A percentile compares a stretch with the other conserved stretches of the same genome.
These are phyloP conservation scores for Naematelia aurantialba DNA, from an alignment of 768 basidiomycete species.

Conservation along the genomic window DNA sequence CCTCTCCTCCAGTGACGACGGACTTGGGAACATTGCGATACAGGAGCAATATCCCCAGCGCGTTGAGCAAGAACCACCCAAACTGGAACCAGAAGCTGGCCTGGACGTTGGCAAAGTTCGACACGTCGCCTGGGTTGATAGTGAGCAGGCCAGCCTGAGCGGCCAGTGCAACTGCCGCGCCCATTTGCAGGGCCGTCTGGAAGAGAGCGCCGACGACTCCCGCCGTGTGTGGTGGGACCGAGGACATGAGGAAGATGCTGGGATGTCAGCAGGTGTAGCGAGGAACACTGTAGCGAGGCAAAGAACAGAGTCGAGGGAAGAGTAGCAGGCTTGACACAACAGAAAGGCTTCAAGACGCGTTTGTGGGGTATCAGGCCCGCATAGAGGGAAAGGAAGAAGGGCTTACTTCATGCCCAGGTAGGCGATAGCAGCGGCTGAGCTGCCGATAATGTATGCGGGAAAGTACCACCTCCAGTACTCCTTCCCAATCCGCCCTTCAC, in stretches of 20 bases:
- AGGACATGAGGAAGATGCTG: slow-evolving; percentile 34
- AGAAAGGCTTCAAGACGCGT: background rate
- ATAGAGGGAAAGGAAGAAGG: background rate
- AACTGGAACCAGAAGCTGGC: slow-evolving; percentile 29
- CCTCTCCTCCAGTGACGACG: background rate
- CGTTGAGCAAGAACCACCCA: slow-evolving; percentile 25
- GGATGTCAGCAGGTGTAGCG: background rate
- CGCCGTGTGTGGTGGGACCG: slow-evolving; percentile 35
- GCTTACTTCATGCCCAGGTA: slow-evolving; percentile 31
- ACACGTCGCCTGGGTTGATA: slow-evolving; percentile 17
- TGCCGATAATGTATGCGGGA: slow-evolving; percentile 30
- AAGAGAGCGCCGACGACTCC: slow-evolving; percentile 29
- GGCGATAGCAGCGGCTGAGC: slow-evolving; percentile 22
- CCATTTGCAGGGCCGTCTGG: slow-evolving; percentile 23
- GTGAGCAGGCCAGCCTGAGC: slow-evolving; percentile 35
- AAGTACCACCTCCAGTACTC: slow-evolving; percentile 38
- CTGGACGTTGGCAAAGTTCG: slow-evolving; percentile 28
- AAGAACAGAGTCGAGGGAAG: too few relatives aligned
- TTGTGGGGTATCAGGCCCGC: background rate
- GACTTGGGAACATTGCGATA: background rate
- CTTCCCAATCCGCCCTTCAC: slow-evolving; percentile 7
- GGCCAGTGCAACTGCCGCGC: slow-evolving; percentile 58
- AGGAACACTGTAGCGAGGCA: too few relatives aligned
- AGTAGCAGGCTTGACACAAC: too few relatives aligned
- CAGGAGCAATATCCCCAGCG: background rate